Base-by-base conservation (phyloP, 495 filamentous ascomycete genomes). In the Penicillium cataractarum region DNA sequence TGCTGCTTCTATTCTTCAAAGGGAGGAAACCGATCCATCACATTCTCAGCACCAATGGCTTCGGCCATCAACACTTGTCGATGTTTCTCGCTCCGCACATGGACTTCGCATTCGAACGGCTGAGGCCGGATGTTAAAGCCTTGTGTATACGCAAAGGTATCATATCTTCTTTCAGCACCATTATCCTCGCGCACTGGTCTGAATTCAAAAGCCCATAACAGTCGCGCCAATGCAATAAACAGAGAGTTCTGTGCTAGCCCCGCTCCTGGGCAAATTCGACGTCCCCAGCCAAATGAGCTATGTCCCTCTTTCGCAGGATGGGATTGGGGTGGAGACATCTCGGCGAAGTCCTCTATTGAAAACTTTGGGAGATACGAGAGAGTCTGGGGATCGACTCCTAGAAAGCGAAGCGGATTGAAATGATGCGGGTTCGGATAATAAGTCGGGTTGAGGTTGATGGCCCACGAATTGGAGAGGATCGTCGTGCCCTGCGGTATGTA, bases 131-230 rank as follows among this genome's bases (percentile, higher is more conserved):
- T 62, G 59, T 66, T 68, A 26, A 71, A 69, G 4, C 69, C 69
- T 31, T 68, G 58, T 15, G 66, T 69, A 57, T 69, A 71, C n/a
- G 57, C 63, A 56, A 69, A 62, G 17, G 61, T 65, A 62, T 70
- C 67, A 60, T 70, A 67, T 17, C 27, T 27, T 12, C 61, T 40
- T 15, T 57, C 48, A 8, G 51, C 39, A 0, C 65, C 64, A 50
- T 83, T 78, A 55, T 81, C 76, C 42, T 83, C 78, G 19, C 76
- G 76, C 24, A 83, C 71, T 12, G 72, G 69, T 17, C 19, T 44
- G 33, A 86, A 72, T 26, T 83, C 71, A 58, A 85, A 86, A 0
- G 75, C 80, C 84, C 84, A 87, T 13, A 87, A 58, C 15, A 86
- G 70, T 19, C 80, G 74, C 6, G 82, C 72, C n/a, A 82, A 67